Base-by-base conservation (phyloP, 805 yeast genomes). In the Peterozyma toletana region DNA sequence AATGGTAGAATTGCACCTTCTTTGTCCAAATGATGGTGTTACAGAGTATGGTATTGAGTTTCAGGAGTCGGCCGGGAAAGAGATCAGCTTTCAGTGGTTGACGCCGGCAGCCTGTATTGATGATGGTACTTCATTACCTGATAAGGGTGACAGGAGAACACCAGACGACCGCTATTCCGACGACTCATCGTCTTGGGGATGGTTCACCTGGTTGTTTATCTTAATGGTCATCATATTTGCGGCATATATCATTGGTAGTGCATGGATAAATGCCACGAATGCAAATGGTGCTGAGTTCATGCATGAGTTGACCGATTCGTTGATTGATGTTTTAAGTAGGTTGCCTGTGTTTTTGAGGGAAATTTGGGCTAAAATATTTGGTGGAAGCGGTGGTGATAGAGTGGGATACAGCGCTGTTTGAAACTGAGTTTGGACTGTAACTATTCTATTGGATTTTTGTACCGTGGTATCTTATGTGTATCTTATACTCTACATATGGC, bases 381-480 rank as follows among this genome's bases (percentile, higher is more conserved):
- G 90, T 6, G 27, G 27, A n/a, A 74, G 79, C 17, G 64, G 71
- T 43, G 66, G 75, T 38, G 68, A 70, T 53, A 75, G 96, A 59
- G 95, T 95, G 27, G 98, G 96, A 15, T 91, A 93, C 61, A 82
- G 95, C 57, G 98, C 97, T 33, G 95, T 93, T 10, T 90, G 69
- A 65, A 11, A 36, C 14, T 11, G n/a, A 30, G 27, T 21, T 21
- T 21, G 27, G 27, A 7, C 7, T 21, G 4, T 21, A 21, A 5
- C 4, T 21, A 5, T 21, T 21, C 27, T 21, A 21, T 21, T 5
- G 7, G 7, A 21, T 4, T 21, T 21, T 21, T 21, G 27, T 21
- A 21, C 7, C 27, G 7, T 5, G 27, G 27, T 21, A 7, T 21
- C 27, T 21, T 21, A 5, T 21, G 27, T 21, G 27, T 21, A 7